phyloP scores from a whole-genome alignment of 768 basidiomycete genomes.

The Lepiota brunneoincarnata region DNA sequence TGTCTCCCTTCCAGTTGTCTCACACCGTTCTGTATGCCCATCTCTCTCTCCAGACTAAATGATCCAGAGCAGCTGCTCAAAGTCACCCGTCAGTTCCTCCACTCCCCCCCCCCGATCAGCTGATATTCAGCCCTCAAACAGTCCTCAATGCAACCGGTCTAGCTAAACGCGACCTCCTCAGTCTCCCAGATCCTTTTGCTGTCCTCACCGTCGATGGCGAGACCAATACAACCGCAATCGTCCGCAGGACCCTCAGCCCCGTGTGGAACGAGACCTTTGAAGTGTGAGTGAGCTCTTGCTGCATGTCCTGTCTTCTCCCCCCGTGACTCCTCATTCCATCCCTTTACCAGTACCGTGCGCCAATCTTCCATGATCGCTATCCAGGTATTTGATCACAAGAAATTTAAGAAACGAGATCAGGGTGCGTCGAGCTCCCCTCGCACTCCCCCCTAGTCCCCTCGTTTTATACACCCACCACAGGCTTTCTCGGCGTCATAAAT shows the following conservation, averaged over 20 bases:
- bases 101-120: background rate
- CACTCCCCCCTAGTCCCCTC: background rate
- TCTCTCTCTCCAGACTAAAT: slow-evolving; percentile 32
- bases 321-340: slow-evolving; percentile 12
- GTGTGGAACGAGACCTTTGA: slow-evolving; percentile 88
- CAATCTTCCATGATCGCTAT: slow-evolving; percentile 75
- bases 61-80: slow-evolving; percentile 48
- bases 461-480: too few relatives aligned
- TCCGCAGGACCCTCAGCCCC: slow-evolving; percentile 66
- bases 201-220: slow-evolving; percentile 85
- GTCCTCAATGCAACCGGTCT: slow-evolving; percentile 78
- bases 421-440: slow-evolving; percentile 37
- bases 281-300: slow-evolving; percentile 54
- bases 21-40: background rate
- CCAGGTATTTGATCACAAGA: slow-evolving; percentile 88
- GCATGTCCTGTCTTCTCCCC: slow-evolving; percentile 16
- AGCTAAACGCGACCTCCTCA: slow-evolving; percentile 73
- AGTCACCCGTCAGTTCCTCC: slow-evolving; percentile 39
- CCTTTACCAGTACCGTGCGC: slow-evolving; percentile 55
- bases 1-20: slow-evolving; percentile 1
- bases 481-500: slow-evolving; percentile 59
- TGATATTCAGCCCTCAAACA: slow-evolving; percentile 23
- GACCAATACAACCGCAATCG: slow-evolving; percentile 71
- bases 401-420: slow-evolving; percentile 86
- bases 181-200: slow-evolving; percentile 86